phyloP scores from a whole-genome alignment of 768 basidiomycete species.

The Xerocomellus dryophilus region DNA sequence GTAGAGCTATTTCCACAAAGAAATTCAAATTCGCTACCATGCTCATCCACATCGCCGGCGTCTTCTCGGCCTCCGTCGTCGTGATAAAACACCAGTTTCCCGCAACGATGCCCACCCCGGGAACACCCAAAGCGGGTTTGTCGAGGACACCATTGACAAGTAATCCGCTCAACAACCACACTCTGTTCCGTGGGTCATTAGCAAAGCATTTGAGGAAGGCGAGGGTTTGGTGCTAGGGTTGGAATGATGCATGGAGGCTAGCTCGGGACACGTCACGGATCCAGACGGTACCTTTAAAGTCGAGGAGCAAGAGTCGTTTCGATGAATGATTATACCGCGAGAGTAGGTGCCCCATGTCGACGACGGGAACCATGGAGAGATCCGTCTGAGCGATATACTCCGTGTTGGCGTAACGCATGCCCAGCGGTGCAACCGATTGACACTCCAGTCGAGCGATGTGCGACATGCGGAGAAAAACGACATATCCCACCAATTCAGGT shows the following conservation, averaged over 20 bases:
- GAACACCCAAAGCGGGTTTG: too few relatives aligned
- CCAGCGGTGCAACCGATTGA: too few relatives aligned
- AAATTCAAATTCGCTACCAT: slow-evolving; percentile 80
- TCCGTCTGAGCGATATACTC: slow-evolving; percentile 49
- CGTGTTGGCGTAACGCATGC: slow-evolving; percentile 38
- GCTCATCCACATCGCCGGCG: slow-evolving; percentile 59
- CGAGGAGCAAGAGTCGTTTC: slow-evolving; percentile 65
- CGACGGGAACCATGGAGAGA: slow-evolving; percentile 31
- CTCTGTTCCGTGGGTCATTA: slow-evolving; percentile 40
- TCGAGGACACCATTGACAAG: too few relatives aligned
- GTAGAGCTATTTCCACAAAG: slow-evolving; percentile 72
- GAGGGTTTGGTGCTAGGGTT: slow-evolving; percentile 40
- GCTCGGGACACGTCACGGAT: too few relatives aligned
- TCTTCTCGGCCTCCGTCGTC: slow-evolving; percentile 37
- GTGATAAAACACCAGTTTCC: slow-evolving; percentile 48
- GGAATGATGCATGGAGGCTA: slow-evolving; percentile 33
- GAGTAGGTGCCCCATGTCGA: slow-evolving; percentile 51
- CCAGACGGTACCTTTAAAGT: slow-evolving; percentile 84
- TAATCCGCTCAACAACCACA: too few relatives aligned
- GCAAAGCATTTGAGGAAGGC: slow-evolving; percentile 54
- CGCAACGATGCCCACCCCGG: too few relatives aligned
- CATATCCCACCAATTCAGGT: too few relatives aligned
- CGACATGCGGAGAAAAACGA: too few relatives aligned
- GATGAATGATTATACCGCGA: slow-evolving; percentile 65
- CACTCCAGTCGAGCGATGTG: too few relatives aligned